A percentile compares a stretch with the other conserved stretches of the same genome.
phyloP scores from a whole-genome alignment of 2,329 filamentous ascomycete species.

The Immersiporthe knoxdaviesiana region DNA sequence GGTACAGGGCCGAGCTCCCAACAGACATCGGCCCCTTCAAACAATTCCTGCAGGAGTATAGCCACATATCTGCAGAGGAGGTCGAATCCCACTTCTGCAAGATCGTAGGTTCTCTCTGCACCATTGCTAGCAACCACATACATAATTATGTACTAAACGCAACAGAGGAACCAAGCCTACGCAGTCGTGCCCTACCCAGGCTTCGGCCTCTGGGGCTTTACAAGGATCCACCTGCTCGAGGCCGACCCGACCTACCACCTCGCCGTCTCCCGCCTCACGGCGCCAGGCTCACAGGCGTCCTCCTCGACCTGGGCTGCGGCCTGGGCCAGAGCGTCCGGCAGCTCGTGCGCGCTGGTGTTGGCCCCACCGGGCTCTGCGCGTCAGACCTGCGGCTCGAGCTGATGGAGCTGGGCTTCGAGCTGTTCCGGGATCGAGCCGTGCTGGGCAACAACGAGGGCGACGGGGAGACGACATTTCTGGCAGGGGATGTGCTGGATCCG shows the following conservation, averaged over 20 bases:
- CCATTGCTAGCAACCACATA: too few species aligned
- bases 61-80: slow-evolving; percentile 5
- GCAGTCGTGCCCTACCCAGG: slow-evolving; percentile 43
- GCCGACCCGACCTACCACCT: slow-evolving; percentile 37
- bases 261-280: slow-evolving; percentile 35
- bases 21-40: slow-evolving; percentile 13
- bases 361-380: slow-evolving; percentile 42
- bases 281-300: slow-evolving; percentile 31
- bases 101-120: neutral
- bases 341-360: slow-evolving; percentile 44
- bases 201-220: slow-evolving; percentile 44
- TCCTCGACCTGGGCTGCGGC: slow-evolving; percentile 49
- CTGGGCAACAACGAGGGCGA: slow-evolving; percentile 19
- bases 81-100: neutral
- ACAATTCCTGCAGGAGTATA: slow-evolving; percentile 9
- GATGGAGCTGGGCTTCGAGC: slow-evolving; percentile 39
- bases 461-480: slow-evolving; percentile 27
- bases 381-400: slow-evolving; percentile 42
- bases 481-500: slow-evolving; percentile 35
- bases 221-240: slow-evolving; percentile 40
- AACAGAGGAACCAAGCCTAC: slow-evolving; percentile 43
- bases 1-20: slow-evolving; percentile 10
- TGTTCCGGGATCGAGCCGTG: slow-evolving; percentile 38
- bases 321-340: slow-evolving; percentile 50
- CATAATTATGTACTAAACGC: too few species aligned